Evolutionary conservation across 192 early-diverging fungal species (phyloP).

Genomic region (Kappamyces sp.): DNA sequence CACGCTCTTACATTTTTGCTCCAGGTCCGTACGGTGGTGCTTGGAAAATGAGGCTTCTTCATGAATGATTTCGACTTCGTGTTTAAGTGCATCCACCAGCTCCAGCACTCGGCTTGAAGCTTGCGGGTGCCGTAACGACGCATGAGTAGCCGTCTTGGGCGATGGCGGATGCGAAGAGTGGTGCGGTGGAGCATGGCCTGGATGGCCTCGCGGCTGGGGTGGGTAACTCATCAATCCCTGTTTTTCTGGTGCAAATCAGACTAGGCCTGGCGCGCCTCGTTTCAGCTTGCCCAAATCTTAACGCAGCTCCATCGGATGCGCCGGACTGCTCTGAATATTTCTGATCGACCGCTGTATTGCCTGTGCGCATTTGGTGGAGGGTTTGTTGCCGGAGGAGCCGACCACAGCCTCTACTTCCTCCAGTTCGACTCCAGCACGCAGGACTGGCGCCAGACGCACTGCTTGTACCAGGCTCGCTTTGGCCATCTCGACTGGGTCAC

Average conservation of each 20-base stretch:
- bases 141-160: slow-evolving; percentile 5
- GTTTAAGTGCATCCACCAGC: slow-evolving; percentile 72
- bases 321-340: too few relatives aligned
- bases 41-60: slow-evolving; percentile 69
- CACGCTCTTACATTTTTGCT: slow-evolving; percentile 68
- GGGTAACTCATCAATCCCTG: too few relatives aligned
- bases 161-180: slow-evolving; percentile 21
- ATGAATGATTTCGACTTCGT: slow-evolving; percentile 70
- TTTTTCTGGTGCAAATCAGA: too few relatives aligned
- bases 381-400: neutral
- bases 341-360: slow-evolving; percentile 3
- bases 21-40: slow-evolving; percentile 79
- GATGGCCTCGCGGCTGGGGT: neutral
- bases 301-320: too few relatives aligned
- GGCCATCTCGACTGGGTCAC: too few relatives aligned
- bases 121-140: slow-evolving; percentile 4
- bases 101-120: slow-evolving; percentile 43
- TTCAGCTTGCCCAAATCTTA: neutral
- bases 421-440: too few relatives aligned
- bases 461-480: too few relatives aligned
- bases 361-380: neutral
- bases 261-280: neutral
- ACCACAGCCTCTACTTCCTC: too few relatives aligned
- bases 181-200: slow-evolving; percentile 16
- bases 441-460: too few relatives aligned